Conservation (phyloP, 1,284 basidiomycete species). For the Tylopilus orsonianus region DNA sequence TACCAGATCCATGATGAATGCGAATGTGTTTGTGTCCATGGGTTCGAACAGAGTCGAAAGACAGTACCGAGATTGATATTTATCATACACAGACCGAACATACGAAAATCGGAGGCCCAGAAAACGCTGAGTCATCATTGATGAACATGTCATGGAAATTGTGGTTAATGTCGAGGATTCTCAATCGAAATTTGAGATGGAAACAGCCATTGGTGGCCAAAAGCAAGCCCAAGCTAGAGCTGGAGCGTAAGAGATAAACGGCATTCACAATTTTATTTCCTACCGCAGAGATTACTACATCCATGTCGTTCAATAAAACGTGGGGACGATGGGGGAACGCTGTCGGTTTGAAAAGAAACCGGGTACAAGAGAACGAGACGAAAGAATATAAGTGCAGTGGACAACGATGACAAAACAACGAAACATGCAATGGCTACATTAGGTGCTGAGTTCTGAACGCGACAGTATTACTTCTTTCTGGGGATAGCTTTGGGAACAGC, state of each 20-base stretch:
- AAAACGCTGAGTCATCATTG: not conserved
- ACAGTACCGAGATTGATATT: not conserved
- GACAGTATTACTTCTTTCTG: conserved; percentile 35
- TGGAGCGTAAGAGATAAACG: conserved; percentile 8
- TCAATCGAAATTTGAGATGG: not conserved
- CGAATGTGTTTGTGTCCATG: not conserved
- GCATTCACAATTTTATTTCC: conserved; percentile 12
- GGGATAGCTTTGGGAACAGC: conserved; percentile 36
- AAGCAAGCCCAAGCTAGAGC: conserved; percentile 6
- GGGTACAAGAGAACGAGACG: conserved; percentile 13
- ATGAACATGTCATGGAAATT: not conserved
- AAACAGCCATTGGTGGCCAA: not conserved
- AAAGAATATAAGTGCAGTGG: conserved; percentile 22
- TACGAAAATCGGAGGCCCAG: not conserved
- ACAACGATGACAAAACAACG: conserved; percentile 19
- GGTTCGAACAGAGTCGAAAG: not conserved
- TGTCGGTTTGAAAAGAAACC: conserved; percentile 10
- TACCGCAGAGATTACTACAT: conserved; percentile 11
- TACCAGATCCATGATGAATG: too few species aligned
- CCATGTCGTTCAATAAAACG: conserved; percentile 12
- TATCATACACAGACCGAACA: not conserved
- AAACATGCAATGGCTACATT: conserved; percentile 28
- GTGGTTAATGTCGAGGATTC: not conserved
- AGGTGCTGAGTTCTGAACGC: conserved; percentile 5
- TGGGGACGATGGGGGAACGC: conserved; percentile 4